Evolutionary conservation across 352 stramenopile species (phyloP), one percentile per base, ranked within the genome.

Genomic region (Peronospora belbahrii): DNA sequence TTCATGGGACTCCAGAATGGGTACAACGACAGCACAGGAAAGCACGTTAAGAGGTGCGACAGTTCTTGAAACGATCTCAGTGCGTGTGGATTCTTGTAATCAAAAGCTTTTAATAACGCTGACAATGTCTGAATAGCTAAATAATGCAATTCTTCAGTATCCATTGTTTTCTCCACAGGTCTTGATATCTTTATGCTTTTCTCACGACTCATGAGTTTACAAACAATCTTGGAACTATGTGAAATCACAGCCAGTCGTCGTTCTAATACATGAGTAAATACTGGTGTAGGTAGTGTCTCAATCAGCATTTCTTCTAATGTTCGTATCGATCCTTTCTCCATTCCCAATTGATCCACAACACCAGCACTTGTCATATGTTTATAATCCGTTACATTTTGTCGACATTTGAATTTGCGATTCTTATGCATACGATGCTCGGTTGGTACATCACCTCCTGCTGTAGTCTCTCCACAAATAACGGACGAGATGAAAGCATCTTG

Each of bases 341-440:
- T 86, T 34, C 63, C 69, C 1, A 59, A 74, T 22, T 67, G 64
- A 57, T 92, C 80, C 17, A 88, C 62, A 7, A 89, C 70, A 0
- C 83, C 83, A 2, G 80, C 83, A 35, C 76, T 86, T n/a, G 70
- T 81, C 78, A 91, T 91, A 40, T 88, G 89, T 15, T 64, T 50
- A 30, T 86, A 88, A 48, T 91, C 78, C 11, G 70, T 53, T 8
- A 92, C 80, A 40, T 67, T 90, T 42, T 94, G 83, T 14, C 78
- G 66, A 42, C 80, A 91, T 35, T 94, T 94, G 7, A 70, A 48
- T 34, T 84, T 88, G 19, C 80, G 67, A 45, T 89, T 89, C 43
- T 85, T 87, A 54, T 90, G 77, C 80, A 94, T 92, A 14, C 83
- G 65, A 32, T 92, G 74, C 48, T 94, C 83, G 1, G 78, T 94